Evolutionary conservation across 2,329 filamentous ascomycete species (phyloP).

Genomic region (Pseudogymnoascus sp.): DNA sequence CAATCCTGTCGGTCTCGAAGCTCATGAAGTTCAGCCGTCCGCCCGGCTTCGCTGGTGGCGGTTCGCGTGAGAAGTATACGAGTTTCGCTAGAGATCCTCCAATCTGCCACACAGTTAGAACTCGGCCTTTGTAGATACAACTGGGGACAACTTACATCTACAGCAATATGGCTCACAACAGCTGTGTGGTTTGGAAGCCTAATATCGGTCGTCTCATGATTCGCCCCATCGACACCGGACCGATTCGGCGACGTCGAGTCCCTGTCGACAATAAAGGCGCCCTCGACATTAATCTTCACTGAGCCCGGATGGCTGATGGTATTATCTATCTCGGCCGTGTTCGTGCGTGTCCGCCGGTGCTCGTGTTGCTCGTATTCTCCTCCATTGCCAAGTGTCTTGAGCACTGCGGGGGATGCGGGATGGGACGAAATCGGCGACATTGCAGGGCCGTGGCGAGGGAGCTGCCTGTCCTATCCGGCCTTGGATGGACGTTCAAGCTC

Average conservation of each 20-base stretch:
- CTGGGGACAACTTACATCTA: conserved; percentile 61
- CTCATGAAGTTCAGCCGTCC: conserved; percentile 90
- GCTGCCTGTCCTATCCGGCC: conserved; percentile 1
- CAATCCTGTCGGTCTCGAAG: conserved; percentile 92
- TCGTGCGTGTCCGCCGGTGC: conserved; percentile 23
- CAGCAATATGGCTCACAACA: conserved; percentile 91
- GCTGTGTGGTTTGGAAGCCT: conserved; percentile 92
- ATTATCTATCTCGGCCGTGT: conserved; percentile 30
- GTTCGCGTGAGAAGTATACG: conserved; percentile 92
- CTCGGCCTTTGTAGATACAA: not conserved
- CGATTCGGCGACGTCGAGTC: conserved; percentile 48
- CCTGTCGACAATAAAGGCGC: conserved; percentile 92
- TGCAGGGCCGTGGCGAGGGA: not conserved
- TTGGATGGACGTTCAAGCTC: conserved; percentile 6
- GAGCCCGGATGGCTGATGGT: conserved; percentile 53
- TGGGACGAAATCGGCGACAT: conserved; percentile 1
- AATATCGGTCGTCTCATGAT: conserved; percentile 81
- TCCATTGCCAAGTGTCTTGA: conserved; percentile 7
- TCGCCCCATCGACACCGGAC: conserved; percentile 36
- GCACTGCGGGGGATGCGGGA: not conserved
- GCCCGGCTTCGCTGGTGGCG: conserved; percentile 68
- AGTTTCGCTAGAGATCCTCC: conserved; percentile 93
- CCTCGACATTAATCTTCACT: conserved; percentile 92
- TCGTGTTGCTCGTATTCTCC: not conserved
- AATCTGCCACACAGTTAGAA: conserved; percentile 50